Percentiles rank a stretch among this genome's conserved stretches.
Conservation (phyloP, 2,329 filamentous ascomycete genomes). For the Myriosclerotinia scirpicola region DNA sequence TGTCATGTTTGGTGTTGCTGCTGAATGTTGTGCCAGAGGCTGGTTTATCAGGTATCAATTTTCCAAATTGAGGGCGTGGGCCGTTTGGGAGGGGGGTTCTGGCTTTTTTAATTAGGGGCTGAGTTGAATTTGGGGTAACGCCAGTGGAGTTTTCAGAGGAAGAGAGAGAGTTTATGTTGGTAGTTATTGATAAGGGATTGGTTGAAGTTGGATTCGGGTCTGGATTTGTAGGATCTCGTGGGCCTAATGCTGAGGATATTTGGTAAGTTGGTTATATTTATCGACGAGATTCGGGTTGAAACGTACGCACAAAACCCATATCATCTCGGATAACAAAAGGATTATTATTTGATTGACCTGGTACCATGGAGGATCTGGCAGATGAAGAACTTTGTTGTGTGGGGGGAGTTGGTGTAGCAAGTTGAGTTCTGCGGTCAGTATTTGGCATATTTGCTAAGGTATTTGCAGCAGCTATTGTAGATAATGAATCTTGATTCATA, state of each 20-base stretch:
- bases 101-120: not conserved
- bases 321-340: conserved; percentile 3
- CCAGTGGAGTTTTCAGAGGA: not conserved
- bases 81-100: not conserved
- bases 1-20: not conserved
- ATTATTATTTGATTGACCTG: not conserved
- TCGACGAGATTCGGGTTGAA: not conserved
- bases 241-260: not conserved
- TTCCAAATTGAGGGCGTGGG: not conserved
- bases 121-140: no score
- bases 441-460: not conserved
- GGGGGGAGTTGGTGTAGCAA: not conserved
- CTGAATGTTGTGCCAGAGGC: not conserved
- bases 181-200: not conserved
- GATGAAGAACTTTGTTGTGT: not conserved
- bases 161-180: not conserved
- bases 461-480: not conserved
- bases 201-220: not conserved
- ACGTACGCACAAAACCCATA: conserved; percentile 13
- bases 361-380: no score
- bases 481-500: not conserved
- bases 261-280: not conserved
- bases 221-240: not conserved
- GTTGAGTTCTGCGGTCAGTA: not conserved
- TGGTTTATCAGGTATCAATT: not conserved